Evolutionary conservation across 2,329 filamentous ascomycete species (phyloP), one percentile per base, ranked within the genome.

Genomic region (Verticillium albo-atrum): DNA sequence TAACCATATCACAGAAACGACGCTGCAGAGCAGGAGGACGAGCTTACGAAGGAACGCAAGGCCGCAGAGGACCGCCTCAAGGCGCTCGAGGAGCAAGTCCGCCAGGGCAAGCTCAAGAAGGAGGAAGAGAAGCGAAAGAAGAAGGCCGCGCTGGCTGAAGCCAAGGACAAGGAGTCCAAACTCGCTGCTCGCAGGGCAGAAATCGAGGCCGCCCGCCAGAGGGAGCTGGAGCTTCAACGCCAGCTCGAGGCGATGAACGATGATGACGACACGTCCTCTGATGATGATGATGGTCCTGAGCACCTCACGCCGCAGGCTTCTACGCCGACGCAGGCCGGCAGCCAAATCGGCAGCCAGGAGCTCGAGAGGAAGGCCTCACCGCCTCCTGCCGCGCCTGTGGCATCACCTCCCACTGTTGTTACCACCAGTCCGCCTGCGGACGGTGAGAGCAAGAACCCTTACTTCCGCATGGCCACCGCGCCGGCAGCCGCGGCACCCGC

Each of bases 121-220:
- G 90, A 96, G 66, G 95, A 99, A 73, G 95, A 97, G 77, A 97
- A 96, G 80, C 91, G 89, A 63, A 89, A 85, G 67, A 95, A 92
- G 79, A 93, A 97, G 77, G 94, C 92, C 25, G 92, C 92, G 10
- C 82, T 90, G 69, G 90, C 89, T 55, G 91, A 95, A 66, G 86
- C 92, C 7, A 94, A 92, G 74, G 91, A 97, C 68, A 93, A 96
- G 71, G 94, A 98, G 72, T 81, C 87, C 57, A 89, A 90, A 71
- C 80, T 97, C 64, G 91, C 91, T 26, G 89, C 90, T 35, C 91
- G 95, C 68, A 88, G 91, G 66, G 93, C 91, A 1, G 94, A 99
- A 74, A 89, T 98, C 60, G 95, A 98, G 74, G 91, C 90, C 32
- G 92, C 94, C 6, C 89, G 89, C 69, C 91, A 96, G 76, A 88